These are phyloP conservation scores for Blastobotrys muscicola DNA, from an alignment of 805 yeast genomes.

Conservation along the genomic window DNA sequence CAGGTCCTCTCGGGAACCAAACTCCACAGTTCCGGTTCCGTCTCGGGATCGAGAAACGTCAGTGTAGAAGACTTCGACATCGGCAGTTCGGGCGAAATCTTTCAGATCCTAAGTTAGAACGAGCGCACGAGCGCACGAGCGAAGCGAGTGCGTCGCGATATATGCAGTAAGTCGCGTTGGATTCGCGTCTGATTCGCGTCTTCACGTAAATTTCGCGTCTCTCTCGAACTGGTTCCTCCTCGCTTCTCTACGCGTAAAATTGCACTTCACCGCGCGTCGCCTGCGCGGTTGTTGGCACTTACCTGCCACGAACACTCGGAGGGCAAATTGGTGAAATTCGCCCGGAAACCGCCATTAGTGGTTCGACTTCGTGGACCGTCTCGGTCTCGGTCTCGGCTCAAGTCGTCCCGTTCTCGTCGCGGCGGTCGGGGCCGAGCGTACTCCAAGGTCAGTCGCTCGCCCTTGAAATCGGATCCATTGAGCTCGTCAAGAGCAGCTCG, in stretches of 20 bases:
- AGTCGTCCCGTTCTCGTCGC: constrained; percentile 12
- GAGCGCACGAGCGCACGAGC: too few species aligned
- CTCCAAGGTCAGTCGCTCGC: constrained; percentile 27
- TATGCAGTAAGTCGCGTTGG: background rate
- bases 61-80: constrained; percentile 30
- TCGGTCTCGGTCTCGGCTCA: constrained; percentile 12
- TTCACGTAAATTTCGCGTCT: too few species aligned
- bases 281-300: too few species aligned
- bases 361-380: constrained; percentile 8
- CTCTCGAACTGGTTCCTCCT: too few species aligned
- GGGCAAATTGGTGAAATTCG: constrained; percentile 20
- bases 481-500: constrained; percentile 20
- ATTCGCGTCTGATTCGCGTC: background rate
- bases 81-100: constrained; percentile 55
- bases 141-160: too few species aligned
- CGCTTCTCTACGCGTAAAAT: too few species aligned
- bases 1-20: constrained; percentile 53
- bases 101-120: constrained; percentile 48
- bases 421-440: constrained; percentile 27
- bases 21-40: constrained; percentile 28
- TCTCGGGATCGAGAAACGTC: constrained; percentile 29
- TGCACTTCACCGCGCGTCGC: too few species aligned
- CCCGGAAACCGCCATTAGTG: constrained; percentile 13
- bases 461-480: constrained; percentile 26
- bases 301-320: constrained; percentile 25